Evolutionary conservation across 192 early-diverging fungal genomes (phyloP), one percentile per base, ranked within the genome.

Genomic region (Gorgonomyces haynaldii): DNA sequence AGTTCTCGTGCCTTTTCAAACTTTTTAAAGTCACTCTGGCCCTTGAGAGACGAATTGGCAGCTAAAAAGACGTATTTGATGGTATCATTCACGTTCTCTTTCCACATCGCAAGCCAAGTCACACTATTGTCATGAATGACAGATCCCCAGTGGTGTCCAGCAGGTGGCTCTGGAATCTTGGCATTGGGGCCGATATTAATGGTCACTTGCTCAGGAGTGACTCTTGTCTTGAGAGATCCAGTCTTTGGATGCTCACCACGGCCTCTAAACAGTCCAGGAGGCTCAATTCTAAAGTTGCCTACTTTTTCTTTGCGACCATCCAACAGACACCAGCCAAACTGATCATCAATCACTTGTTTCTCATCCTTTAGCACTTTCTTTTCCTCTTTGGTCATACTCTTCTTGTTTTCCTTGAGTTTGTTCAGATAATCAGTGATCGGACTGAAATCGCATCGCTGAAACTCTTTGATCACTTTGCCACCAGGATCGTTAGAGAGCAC

Each of bases 31-130:
- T 98, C 95, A 51, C 89, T 93, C 61, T 89, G 83, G 28, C 91
- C 95, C 57, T 98, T 98, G 47, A 91, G 69, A n/a, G 87, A 84
- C 50, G 86, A 89, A 23, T 70, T 84, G 2, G 92, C 91, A 1
- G 88, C 91, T 57, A 98, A 73, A 52, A 91, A 91, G 20, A 98
- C 87, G 61, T 98, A 98, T 58, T 98, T 98, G 53, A 72, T 82
- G 45, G 69, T 76, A 20, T 78, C 81, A 62, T 98, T 96, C 42
- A 98, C 86, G 62, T 96, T 98, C 53, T 98, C 95, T 57, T 91
- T 96, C 95, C 95, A 98, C 27, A 74, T 93, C 1, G 95, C 95
- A 28, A 98, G 66, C 95, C 95, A 98, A 13, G 86, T 91, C 29
- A 91, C 91, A 1, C 76, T 87, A 56, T 86, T 82, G 51, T 96